Conservation (phyloP, 306 rosid genomes). For the Rubus idaeus region DNA sequence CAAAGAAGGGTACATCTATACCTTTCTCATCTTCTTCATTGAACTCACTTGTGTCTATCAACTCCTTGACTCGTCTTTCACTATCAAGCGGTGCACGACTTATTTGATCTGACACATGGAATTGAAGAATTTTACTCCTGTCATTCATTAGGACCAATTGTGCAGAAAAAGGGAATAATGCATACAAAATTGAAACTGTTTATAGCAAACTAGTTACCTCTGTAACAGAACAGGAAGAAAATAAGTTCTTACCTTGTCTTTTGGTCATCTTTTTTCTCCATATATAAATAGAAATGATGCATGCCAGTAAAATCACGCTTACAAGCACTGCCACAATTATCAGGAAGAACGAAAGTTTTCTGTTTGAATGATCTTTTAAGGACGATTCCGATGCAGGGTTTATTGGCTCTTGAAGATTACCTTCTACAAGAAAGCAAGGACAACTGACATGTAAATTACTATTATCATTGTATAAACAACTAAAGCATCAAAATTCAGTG, state of each 20-base stretch:
- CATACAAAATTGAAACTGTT: neutral
- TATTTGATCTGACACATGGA: neutral
- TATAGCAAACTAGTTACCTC: neutral
- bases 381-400: neutral
- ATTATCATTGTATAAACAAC: neutral
- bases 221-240: neutral
- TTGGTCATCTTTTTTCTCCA: constrained; percentile 38
- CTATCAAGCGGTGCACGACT: constrained; percentile 25
- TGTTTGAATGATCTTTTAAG: constrained; percentile 7
- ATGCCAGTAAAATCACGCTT: constrained; percentile 33
- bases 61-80: constrained; percentile 32
- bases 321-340: constrained; percentile 30
- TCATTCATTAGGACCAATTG: too few relatives aligned
- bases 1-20: constrained; percentile 54
- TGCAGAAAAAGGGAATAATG: neutral
- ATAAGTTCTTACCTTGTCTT: constrained; percentile 36
- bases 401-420: neutral
- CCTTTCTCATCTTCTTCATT: constrained; percentile 45
- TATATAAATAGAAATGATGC: constrained; percentile 31
- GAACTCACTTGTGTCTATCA: constrained; percentile 45
- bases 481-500: neutral
- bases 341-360: constrained; percentile 19
- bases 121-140: neutral
- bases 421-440: neutral
- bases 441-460: neutral